phyloP scores from a whole-genome alignment of 139 green algal genomes.

The Gonium pectorale region DNA sequence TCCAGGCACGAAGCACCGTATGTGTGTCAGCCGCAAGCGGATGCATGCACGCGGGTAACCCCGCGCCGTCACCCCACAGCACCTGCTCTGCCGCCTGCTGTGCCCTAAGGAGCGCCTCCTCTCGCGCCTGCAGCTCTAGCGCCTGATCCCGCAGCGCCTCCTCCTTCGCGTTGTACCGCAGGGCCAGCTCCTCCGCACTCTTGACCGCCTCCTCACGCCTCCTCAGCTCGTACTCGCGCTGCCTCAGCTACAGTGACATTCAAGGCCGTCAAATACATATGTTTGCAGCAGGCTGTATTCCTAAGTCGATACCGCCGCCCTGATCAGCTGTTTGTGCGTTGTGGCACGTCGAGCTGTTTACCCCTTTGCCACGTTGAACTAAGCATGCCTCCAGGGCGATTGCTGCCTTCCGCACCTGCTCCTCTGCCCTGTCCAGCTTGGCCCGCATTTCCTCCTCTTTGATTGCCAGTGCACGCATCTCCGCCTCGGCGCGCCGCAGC shows the following conservation, averaged over 20 bases:
- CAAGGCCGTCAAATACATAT: background rate
- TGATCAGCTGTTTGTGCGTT: no score
- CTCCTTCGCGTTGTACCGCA: constrained; percentile 26
- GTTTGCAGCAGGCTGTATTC: background rate
- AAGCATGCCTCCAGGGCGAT: no score
- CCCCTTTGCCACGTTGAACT: no score
- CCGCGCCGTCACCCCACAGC: no score
- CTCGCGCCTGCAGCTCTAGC: background rate
- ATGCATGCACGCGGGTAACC: no score
- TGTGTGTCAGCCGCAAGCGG: no score
- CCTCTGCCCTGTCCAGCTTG: constrained; percentile 10
- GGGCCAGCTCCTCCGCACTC: constrained; percentile 20
- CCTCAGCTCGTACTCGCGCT: constrained; percentile 33
- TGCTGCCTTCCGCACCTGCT: constrained; percentile 33
- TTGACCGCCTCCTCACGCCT: constrained; percentile 21
- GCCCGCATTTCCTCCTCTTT: constrained; percentile 26
- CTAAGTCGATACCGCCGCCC: no score
- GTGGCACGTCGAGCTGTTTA: no score
- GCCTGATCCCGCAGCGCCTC: constrained; percentile 23
- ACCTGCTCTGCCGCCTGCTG: constrained; percentile 25
- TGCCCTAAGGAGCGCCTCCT: background rate
- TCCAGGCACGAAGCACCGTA: no score
- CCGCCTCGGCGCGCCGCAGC: constrained; percentile 19
- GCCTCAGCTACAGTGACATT: background rate
- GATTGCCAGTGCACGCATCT: background rate